phyloP scores from a whole-genome alignment of 257 asterid genomes.

The Euphrasia confusa region DNA sequence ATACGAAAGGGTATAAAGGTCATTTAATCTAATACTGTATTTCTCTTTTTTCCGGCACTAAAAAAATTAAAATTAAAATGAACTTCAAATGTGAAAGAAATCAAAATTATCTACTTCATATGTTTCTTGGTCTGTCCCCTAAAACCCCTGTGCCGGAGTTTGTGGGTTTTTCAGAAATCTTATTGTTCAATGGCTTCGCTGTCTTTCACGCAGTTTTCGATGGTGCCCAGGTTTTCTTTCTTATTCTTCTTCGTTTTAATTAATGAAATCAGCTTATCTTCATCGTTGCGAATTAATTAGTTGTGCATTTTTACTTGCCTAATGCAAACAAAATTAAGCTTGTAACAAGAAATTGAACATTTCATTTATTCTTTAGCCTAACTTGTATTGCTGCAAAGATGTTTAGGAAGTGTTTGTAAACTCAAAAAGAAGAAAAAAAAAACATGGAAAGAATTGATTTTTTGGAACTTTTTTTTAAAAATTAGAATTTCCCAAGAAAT shows the following conservation, averaged over 20 bases:
- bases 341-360: neutral
- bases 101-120: constrained; percentile 34
- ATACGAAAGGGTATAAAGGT: constrained; percentile 27
- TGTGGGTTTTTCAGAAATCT: constrained; percentile 38
- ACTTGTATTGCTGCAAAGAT: neutral
- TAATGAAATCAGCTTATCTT: constrained; percentile 11
- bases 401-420: neutral
- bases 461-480: no score
- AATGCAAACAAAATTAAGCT: neutral
- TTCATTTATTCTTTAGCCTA: neutral
- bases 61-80: neutral
- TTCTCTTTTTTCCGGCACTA: neutral
- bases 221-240: constrained; percentile 66
- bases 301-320: neutral
- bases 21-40: constrained; percentile 9
- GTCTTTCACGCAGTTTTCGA: constrained; percentile 50
- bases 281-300: neutral
- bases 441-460: no score
- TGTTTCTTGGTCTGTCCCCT: constrained; percentile 23
- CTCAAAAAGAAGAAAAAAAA: no score
- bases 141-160: constrained; percentile 42
- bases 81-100: constrained; percentile 5
- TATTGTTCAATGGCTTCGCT: constrained; percentile 52
- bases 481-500: no score
- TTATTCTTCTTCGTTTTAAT: constrained; percentile 15